Conservation (phyloP, 176 grass and related monocot genomes). For the Olyra latifolia region DNA sequence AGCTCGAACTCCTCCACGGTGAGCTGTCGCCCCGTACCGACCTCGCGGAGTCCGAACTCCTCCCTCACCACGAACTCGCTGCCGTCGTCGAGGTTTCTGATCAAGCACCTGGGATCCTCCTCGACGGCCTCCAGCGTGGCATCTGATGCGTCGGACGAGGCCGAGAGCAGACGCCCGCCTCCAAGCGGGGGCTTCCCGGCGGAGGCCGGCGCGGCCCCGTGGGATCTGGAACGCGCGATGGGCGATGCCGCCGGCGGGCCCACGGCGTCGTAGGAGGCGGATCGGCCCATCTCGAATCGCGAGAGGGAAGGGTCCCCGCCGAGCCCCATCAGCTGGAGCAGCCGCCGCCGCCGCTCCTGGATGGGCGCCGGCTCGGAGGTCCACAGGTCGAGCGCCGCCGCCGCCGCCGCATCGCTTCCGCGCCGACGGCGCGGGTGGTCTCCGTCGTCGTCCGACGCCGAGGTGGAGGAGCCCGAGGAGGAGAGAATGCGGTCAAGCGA, state of each 20-base stretch:
- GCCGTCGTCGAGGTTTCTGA: constrained; percentile 88
- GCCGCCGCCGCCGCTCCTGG: constrained; percentile 62
- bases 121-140: constrained; percentile 40
- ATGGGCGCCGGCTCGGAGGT: constrained; percentile 69
- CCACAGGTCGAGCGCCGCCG: constrained; percentile 74
- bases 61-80: constrained; percentile 77
- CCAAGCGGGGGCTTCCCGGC: constrained; percentile 47
- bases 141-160: constrained; percentile 51
- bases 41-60: constrained; percentile 63
- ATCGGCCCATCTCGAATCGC: constrained; percentile 32
- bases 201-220: constrained; percentile 19
- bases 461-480: constrained; percentile 86
- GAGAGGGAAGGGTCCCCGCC: constrained; percentile 46
- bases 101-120: constrained; percentile 69
- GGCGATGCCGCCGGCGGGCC: not conserved
- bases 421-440: constrained; percentile 38
- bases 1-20: constrained; percentile 82
- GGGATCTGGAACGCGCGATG: constrained; percentile 60
- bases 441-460: constrained; percentile 68
- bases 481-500: constrained; percentile 92
- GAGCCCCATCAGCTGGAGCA: constrained; percentile 73
- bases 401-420: constrained; percentile 43
- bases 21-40: constrained; percentile 88
- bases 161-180: constrained; percentile 30
- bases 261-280: constrained; percentile 21